A percentile compares a stretch with the other conserved stretches of the same genome.
These are phyloP conservation scores for Solanum habrochaites DNA, from an alignment of 257 asterid genomes.

Conservation along the genomic window DNA sequence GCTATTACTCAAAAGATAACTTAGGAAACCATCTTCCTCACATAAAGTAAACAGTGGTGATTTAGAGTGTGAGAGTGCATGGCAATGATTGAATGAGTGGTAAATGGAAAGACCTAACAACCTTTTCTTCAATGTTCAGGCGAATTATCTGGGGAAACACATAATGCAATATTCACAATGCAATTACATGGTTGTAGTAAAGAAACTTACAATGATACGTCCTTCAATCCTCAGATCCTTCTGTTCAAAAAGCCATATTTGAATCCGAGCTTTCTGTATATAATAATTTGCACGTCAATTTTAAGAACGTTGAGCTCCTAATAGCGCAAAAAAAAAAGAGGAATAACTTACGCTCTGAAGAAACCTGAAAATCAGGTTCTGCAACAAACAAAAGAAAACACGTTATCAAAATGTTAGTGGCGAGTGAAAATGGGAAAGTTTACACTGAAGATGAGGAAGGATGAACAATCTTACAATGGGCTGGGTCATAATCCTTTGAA, in stretches of 20 bases:
- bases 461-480: not conserved
- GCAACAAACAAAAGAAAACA: not conserved
- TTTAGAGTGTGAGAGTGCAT: not conserved
- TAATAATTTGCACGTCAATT: not conserved
- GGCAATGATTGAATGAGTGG: not conserved
- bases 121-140: not conserved
- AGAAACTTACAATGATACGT: conserved; percentile 25
- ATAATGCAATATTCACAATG: not conserved
- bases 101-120: not conserved
- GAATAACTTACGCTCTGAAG: conserved; percentile 24
- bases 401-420: not conserved
- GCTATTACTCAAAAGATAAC: not conserved
- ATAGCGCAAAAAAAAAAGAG: not conserved
- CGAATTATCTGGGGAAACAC: not conserved
- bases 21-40: not conserved
- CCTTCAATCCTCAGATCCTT: conserved; percentile 58
- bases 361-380: conserved; percentile 52
- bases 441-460: not conserved
- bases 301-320: not conserved
- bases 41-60: not conserved
- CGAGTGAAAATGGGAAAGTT: not conserved
- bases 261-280: conserved; percentile 40
- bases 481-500: conserved; percentile 9
- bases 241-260: conserved; percentile 68
- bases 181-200: not conserved